These are phyloP conservation scores for Pseudonectria buxi DNA, from an alignment of 2,329 filamentous ascomycete genomes.

Conservation along the genomic window DNA sequence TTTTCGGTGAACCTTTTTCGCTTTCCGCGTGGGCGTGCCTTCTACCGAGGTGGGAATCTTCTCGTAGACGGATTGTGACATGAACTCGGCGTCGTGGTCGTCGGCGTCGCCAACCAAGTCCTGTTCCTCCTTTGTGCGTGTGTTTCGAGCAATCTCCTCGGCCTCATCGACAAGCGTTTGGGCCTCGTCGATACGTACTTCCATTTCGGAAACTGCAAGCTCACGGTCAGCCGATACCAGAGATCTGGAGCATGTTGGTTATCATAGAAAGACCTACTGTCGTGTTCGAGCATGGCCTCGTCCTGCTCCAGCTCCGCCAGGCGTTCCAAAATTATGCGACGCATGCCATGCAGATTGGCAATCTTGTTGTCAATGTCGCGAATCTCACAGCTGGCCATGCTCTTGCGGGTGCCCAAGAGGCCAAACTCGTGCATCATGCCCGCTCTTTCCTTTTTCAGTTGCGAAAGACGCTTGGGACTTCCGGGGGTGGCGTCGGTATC, in stretches of 20 bases:
- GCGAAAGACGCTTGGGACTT: constrained; percentile 60
- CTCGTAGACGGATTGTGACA: constrained; percentile 97
- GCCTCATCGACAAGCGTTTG: constrained; percentile 54
- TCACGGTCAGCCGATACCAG: constrained; percentile 22
- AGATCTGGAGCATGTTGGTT: neutral
- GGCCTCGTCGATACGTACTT: constrained; percentile 54
- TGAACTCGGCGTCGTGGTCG: constrained; percentile 57
- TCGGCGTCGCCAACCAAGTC: constrained; percentile 46
- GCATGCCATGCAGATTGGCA: constrained; percentile 85
- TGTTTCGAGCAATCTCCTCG: constrained; percentile 46
- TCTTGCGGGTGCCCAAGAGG: constrained; percentile 87
- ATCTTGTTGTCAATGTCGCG: constrained; percentile 96
- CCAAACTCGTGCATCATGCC: constrained; percentile 79
- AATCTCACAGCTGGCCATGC: constrained; percentile 96
- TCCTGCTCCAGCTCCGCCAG: constrained; percentile 83
- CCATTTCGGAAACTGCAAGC: constrained; percentile 53
- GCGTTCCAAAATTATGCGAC: constrained; percentile 82
- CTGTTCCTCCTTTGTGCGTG: constrained; percentile 46
- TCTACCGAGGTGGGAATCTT: constrained; percentile 62
- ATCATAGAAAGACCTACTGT: constrained; percentile 50
- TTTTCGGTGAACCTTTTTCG: constrained; percentile 53
- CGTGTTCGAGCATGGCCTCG: constrained; percentile 82
- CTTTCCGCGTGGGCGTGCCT: constrained; percentile 41
- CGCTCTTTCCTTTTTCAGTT: constrained; percentile 73
- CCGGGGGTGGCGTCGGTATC: constrained; percentile 50